A percentile compares a stretch with the other conserved stretches of the same genome.
Conservation (phyloP, 768 basidiomycete genomes). For the Xerocomus spinulosus region DNA sequence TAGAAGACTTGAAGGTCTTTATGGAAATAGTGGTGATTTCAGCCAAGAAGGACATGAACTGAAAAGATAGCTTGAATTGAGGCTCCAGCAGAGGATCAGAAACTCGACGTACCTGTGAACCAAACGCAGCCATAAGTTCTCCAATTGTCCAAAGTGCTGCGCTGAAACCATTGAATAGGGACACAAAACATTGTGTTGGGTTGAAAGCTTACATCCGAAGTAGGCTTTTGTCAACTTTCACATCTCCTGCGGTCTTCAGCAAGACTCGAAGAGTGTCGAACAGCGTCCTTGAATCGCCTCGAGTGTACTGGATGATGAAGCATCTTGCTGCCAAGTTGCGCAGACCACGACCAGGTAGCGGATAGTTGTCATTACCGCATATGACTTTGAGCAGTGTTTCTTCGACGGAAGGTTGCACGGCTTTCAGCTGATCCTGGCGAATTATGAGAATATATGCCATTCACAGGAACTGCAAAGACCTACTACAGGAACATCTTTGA, state of each 20-base stretch:
- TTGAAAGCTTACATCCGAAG: constrained; percentile 56
- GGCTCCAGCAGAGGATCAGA: not conserved
- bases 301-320: constrained; percentile 64
- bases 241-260: constrained; percentile 68
- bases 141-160: constrained; percentile 85
- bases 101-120: constrained; percentile 61
- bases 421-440: constrained; percentile 61
- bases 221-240: constrained; percentile 63
- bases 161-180: constrained; percentile 35
- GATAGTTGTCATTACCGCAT: constrained; percentile 58
- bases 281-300: constrained; percentile 77
- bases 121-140: constrained; percentile 81
- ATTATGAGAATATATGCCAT: constrained; percentile 1
- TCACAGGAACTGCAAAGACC: constrained; percentile 22
- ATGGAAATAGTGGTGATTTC: constrained; percentile 68
- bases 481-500: constrained; percentile 50
- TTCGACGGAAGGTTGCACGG: constrained; percentile 58
- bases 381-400: constrained; percentile 63
- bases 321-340: constrained; percentile 78
- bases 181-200: not conserved
- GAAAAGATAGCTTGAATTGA: not conserved
- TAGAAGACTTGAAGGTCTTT: constrained; percentile 68
- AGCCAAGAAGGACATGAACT: constrained; percentile 96
- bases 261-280: constrained; percentile 84
- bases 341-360: constrained; percentile 83